A percentile compares a stretch with the other conserved stretches of the same genome.
These are phyloP conservation scores for Suillus weaverae DNA, from an alignment of 768 basidiomycete genomes.

Conservation along the genomic window DNA sequence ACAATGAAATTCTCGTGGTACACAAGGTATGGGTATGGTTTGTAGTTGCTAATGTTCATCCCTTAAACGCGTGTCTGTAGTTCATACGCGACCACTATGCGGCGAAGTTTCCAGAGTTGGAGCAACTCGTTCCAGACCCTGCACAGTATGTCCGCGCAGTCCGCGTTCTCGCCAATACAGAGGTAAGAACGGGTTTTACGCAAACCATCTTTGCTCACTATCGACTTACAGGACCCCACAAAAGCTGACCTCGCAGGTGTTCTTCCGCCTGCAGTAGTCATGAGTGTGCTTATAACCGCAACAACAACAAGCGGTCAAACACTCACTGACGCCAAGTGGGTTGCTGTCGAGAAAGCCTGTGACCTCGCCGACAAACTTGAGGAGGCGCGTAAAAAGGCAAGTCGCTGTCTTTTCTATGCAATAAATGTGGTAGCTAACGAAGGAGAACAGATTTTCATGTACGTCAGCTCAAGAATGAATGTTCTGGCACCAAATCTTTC, in stretches of 20 bases:
- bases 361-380: constrained; percentile 88
- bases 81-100: constrained; percentile 98
- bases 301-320: constrained; percentile 83
- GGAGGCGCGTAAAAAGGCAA: constrained; percentile 84
- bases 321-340: constrained; percentile 72
- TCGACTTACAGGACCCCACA: constrained; percentile 66
- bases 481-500: constrained; percentile 97
- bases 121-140: constrained; percentile 91
- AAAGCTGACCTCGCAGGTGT: constrained; percentile 80
- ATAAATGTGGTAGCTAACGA: constrained; percentile 1
- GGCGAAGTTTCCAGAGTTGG: constrained; percentile 93
- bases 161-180: constrained; percentile 80
- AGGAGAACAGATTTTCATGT: constrained; percentile 84
- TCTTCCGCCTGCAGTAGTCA: constrained; percentile 86
- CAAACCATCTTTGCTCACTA: constrained; percentile 4
- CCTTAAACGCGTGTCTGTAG: constrained; percentile 38
- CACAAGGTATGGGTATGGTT: constrained; percentile 77
- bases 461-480: constrained; percentile 99
- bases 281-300: constrained; percentile 95
- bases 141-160: constrained; percentile 92
- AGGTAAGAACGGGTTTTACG: constrained; percentile 41
- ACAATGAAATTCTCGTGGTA: constrained; percentile 96
- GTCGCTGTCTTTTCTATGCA: constrained; percentile 7
- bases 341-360: constrained; percentile 80
- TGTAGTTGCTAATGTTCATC: constrained; percentile 6